Evolutionary conservation across 2,329 filamentous ascomycete genomes (phyloP), one percentile per base, ranked within the genome.

Genomic region (Eutypa lata): DNA sequence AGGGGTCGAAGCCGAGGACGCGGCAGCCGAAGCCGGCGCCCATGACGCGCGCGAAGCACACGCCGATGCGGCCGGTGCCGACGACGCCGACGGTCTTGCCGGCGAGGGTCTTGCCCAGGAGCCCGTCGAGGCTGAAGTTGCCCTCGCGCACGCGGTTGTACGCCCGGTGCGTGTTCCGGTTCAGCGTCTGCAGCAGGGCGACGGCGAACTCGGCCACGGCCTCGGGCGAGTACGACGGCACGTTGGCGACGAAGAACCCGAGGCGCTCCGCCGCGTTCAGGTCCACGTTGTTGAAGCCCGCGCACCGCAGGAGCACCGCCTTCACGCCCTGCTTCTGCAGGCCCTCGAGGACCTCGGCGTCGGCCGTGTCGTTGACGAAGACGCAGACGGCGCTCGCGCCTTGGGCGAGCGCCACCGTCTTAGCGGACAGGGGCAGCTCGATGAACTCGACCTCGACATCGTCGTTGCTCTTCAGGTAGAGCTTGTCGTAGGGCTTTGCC

Each of bases 171-270:
- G 82, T 87, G 64, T 84, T 82, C 43, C 86, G 82, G 66, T 88
- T 86, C 43, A 88, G 74, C 1, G 84, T 86, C 71, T 87, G 83
- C 50, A 88, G 74, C 54, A 88, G 73, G 2, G 84, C 82, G n/a
- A 88, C 78, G 40, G 83, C 79, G 62, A 87, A 88, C 73, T 89
- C 86, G 58, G 85, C 85, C 2, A 89, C 86, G 2, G 85, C 82
- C 67, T 88, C 82, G 53, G 86, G 86, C 7, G 83, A 85, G 71
- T 89, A 89, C 3, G 82, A 79, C 1, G 86, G 85, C 33, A 89
- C 85, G 54, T 85, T 83, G 59, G 83, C 83, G 44, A 88, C 83
- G 61, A 81, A 80, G 57, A 89, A 70, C 52, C 78, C 77, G 3
- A 83, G 74, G 19, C 67, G 63, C 59, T 77, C 72, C 51, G 86